Base-by-base conservation (phyloP, 805 yeast species). In the Yarrowia yakushimensis region DNA sequence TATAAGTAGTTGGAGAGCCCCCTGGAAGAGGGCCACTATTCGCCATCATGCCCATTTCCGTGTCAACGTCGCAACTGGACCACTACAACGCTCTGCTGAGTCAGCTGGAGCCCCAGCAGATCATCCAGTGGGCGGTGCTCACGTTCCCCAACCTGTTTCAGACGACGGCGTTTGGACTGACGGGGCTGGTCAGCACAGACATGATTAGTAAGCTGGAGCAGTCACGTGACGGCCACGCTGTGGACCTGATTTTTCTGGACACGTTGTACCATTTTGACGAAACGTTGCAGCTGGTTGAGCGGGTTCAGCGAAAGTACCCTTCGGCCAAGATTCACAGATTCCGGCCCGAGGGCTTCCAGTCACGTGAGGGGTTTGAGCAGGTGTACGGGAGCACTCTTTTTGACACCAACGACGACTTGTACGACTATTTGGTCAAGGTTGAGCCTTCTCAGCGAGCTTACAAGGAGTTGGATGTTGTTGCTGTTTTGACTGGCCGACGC, bases 241-340 rank as follows among this genome's bases (percentile, higher is more conserved):
- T 88, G 7, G 96, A 91, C 62, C 77, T 92, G 63, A 86, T 93
- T 1, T 93, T 93, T 72, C 79, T 92, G 52, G 97, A 93, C 72
- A 93, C 98, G 0, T 77, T 93, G 66, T 89, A 92, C 70, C 97
- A 93, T 73, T 93, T 93, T 79, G 91, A 93, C n/a, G 98, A 93
- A 73, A 93, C 98, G 0, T 76, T 86, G 43, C 90, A 86, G 3
- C 79, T 93, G 39, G 86, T 92, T 4, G 79, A 82, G 1, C 77
- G 75, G 12, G 81, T 93, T 41, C 76, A 82, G 68, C 66, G 69
- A 15, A 81, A 78, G 64, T 93, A 93, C 72, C 81, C 84, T 2
- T 66, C 69, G 15, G 78, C 78, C 52, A 78, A 77, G 27, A 73
- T 92, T 23, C 86, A 89, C 67, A 77, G 88, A 2, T 90, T 79